Evolutionary conservation across 495 filamentous ascomycete species (phyloP).

Genomic region (Hyaloscypha finlandica): DNA sequence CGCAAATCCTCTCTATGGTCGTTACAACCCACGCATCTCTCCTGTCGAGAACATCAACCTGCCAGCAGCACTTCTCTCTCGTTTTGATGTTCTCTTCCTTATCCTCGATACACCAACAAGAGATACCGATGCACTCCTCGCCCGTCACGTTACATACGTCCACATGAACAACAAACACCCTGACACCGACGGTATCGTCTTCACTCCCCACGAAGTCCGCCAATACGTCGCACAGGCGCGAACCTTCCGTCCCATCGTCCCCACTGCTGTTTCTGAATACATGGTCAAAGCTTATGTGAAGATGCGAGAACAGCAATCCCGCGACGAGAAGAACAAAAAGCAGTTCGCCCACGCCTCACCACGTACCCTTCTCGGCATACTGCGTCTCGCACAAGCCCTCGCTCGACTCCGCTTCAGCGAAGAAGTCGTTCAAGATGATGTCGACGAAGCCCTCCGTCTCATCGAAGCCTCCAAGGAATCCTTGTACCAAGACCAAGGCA

Average conservation of each 20-base stretch:
- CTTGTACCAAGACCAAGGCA: conserved; percentile 67
- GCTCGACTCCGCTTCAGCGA: conserved; percentile 87
- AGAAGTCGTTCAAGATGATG: conserved; percentile 84
- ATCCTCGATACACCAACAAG: conserved; percentile 90
- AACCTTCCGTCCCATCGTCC: conserved; percentile 81
- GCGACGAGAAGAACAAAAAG: conserved; percentile 82
- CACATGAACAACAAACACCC: conserved; percentile 97
- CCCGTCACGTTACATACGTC: conserved; percentile 91
- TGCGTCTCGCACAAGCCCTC: conserved; percentile 94
- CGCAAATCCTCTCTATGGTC: conserved; percentile 95
- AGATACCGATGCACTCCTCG: conserved; percentile 90
- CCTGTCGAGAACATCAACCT: conserved; percentile 99
- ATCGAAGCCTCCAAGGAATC: conserved; percentile 90
- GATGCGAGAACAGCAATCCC: conserved; percentile 84
- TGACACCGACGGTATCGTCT: conserved; percentile 71
- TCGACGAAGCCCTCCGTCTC: conserved; percentile 90
- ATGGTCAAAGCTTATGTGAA: conserved; percentile 94
- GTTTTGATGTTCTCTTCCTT: conserved; percentile 96
- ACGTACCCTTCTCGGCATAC: conserved; percentile 87
- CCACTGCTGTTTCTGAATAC: conserved; percentile 85
- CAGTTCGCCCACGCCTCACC: conserved; percentile 92
- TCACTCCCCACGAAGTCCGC: conserved; percentile 87
- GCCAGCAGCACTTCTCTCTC: conserved; percentile 89
- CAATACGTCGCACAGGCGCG: conserved; percentile 94
- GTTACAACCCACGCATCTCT: conserved; percentile 95